Evolutionary conservation across 2,329 filamentous ascomycete genomes (phyloP).

Genomic region (Truncatella angustata): DNA sequence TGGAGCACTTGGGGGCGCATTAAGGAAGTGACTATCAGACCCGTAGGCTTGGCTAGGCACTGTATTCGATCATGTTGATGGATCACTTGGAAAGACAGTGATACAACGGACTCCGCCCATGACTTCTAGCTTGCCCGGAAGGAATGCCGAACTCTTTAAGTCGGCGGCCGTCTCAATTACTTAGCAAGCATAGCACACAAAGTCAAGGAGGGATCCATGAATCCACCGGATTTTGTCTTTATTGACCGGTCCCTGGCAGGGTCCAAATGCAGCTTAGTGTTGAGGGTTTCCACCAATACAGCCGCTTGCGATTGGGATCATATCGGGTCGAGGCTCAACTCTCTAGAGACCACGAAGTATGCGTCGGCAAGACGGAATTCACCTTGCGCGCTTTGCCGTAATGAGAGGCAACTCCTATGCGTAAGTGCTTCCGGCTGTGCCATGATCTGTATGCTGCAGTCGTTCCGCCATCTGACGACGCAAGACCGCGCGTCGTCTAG

Average conservation of each 20-base stretch:
- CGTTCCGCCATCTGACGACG: not conserved
- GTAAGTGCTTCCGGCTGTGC: not conserved
- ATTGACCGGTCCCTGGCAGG: not conserved
- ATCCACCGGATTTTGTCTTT: conserved; percentile 1
- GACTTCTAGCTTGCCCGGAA: not conserved
- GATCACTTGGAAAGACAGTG: too few relatives aligned
- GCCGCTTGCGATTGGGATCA: not conserved
- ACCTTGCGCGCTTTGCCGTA: not conserved
- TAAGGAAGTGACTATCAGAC: too few relatives aligned
- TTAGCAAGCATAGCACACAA: not conserved
- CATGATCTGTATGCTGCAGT: not conserved
- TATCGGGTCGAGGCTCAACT: not conserved
- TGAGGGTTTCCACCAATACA: conserved; percentile 5
- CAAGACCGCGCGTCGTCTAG: not conserved
- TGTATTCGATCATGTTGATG: too few relatives aligned
- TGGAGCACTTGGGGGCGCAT: too few relatives aligned
- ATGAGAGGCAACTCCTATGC: not conserved
- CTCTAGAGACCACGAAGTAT: not conserved
- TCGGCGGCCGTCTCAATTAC: not conserved
- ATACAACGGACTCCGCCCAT: not conserved
- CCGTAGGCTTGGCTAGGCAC: too few relatives aligned
- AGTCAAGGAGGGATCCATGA: not conserved
- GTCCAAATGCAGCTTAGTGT: not conserved
- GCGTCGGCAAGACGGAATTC: not conserved
- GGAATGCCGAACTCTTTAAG: not conserved